phyloP scores from a whole-genome alignment of 306 rosid genomes.

The Cercis canadensis region DNA sequence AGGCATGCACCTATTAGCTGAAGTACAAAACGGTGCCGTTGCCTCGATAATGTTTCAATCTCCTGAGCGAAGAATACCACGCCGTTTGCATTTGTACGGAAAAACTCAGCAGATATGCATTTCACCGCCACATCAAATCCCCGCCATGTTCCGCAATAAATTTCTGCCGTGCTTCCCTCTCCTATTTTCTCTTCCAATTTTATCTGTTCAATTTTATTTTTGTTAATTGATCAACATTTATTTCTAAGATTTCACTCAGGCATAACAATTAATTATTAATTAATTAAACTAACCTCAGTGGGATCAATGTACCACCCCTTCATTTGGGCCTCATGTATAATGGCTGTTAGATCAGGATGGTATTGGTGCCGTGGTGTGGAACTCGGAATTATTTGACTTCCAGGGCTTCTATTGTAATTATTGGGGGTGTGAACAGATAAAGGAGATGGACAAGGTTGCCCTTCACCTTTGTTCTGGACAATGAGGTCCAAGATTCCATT shows the following conservation, averaged over 20 bases:
- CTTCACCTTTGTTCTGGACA: constrained; percentile 28
- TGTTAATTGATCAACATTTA: no score
- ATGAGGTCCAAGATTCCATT: constrained; percentile 64
- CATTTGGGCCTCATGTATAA: constrained; percentile 58
- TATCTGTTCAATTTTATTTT: constrained; percentile 43
- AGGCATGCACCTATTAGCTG: constrained; percentile 81
- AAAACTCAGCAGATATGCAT: constrained; percentile 62
- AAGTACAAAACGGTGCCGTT: constrained; percentile 74
- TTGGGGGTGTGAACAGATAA: background rate
- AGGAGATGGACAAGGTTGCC: constrained; percentile 36
- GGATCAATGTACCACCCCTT: constrained; percentile 79
- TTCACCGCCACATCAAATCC: constrained; percentile 82
- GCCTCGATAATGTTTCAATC: constrained; percentile 64
- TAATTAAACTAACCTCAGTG: constrained; percentile 50
- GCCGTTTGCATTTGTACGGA: constrained; percentile 55
- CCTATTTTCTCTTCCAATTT: constrained; percentile 69
- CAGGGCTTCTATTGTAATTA: constrained; percentile 33
- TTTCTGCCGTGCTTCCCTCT: constrained; percentile 72
- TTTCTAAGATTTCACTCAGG: no score
- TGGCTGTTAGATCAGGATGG: constrained; percentile 49
- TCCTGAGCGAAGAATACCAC: constrained; percentile 68
- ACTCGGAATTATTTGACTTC: background rate
- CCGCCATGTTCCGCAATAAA: constrained; percentile 71
- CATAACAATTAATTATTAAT: no score
- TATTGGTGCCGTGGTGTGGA: background rate